Conservation (phyloP, 306 rosid species). For the Hippophae tibetana region DNA sequence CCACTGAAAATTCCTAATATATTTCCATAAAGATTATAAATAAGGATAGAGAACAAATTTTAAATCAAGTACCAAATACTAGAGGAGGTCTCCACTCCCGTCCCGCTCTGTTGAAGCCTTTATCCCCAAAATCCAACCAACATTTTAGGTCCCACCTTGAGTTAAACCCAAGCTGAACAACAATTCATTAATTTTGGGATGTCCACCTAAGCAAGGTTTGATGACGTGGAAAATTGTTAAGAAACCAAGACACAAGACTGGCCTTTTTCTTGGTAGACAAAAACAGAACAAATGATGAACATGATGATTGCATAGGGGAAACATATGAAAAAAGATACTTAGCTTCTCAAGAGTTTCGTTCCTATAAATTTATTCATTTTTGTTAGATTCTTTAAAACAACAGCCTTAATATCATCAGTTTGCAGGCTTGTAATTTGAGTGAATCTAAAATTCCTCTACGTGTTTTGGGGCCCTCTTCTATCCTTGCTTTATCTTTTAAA, state of each 20-base stretch:
- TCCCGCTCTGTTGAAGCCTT: too few relatives aligned
- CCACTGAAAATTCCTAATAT: too few relatives aligned
- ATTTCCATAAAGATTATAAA: too few relatives aligned
- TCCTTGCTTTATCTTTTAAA: constrained; percentile 53
- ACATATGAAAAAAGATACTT: constrained; percentile 50
- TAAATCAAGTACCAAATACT: too few relatives aligned
- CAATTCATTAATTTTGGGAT: not conserved
- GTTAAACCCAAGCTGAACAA: not conserved
- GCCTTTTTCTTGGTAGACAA: constrained; percentile 40
- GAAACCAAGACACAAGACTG: constrained; percentile 24
- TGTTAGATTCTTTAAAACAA: constrained; percentile 64
- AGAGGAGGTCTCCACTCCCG: too few relatives aligned
- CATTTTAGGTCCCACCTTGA: not conserved
- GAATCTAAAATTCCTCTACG: constrained; percentile 67
- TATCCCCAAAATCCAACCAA: not conserved
- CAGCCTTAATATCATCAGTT: constrained; percentile 68
- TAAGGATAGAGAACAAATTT: too few relatives aligned
- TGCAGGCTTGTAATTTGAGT: constrained; percentile 53
- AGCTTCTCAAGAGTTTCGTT: constrained; percentile 77
- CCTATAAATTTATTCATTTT: constrained; percentile 54
- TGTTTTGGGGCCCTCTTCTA: constrained; percentile 34
- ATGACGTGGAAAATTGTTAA: constrained; percentile 40
- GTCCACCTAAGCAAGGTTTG: constrained; percentile 7
- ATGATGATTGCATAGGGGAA: constrained; percentile 10
- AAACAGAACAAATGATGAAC: constrained; percentile 40